A percentile compares a stretch with the other conserved stretches of the same genome.
phyloP scores from a whole-genome alignment of 805 yeast species.

The Yarrowia osloensis region DNA sequence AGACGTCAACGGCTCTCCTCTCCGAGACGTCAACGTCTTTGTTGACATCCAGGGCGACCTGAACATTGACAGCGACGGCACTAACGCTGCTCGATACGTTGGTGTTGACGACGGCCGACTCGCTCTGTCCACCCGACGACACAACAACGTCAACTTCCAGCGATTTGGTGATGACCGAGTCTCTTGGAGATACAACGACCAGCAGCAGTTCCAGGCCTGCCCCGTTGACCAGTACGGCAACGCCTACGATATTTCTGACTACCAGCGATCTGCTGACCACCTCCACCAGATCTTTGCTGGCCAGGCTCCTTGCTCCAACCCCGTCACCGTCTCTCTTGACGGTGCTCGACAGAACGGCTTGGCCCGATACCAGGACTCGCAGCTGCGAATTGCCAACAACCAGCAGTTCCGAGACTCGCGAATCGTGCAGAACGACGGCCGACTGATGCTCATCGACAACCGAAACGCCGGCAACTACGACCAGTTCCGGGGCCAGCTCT shows the following conservation, averaged over 20 bases:
- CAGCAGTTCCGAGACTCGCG: constrained; percentile 1
- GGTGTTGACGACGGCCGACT: constrained; percentile 12
- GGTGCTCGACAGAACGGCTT: constrained; percentile 6
- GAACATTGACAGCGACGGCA: not conserved
- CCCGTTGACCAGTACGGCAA: constrained; percentile 8
- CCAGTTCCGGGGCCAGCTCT: constrained; percentile 21
- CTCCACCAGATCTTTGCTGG: constrained; percentile 2
- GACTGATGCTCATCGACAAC: constrained; percentile 3
- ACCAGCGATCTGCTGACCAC: constrained; percentile 5
- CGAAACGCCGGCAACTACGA: constrained; percentile 2
- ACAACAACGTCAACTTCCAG: constrained; percentile 4
- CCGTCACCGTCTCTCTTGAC: not conserved
- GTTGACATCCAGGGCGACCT: constrained; percentile 4
- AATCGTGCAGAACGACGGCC: constrained; percentile 10
- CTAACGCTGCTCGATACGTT: constrained; percentile 1
- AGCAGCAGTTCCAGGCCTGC: constrained; percentile 16
- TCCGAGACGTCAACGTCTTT: not conserved
- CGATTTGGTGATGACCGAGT: not conserved
- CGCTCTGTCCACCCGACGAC: not conserved
- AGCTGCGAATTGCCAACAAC: constrained; percentile 3
- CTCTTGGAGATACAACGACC: constrained; percentile 14
- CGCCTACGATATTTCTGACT: not conserved
- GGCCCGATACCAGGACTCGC: constrained; percentile 14
- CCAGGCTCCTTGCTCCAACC: not conserved
- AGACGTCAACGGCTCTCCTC: constrained; percentile 4